Evolutionary conservation across 495 filamentous ascomycete species (phyloP).

Genomic region (Penicillium lividum): DNA sequence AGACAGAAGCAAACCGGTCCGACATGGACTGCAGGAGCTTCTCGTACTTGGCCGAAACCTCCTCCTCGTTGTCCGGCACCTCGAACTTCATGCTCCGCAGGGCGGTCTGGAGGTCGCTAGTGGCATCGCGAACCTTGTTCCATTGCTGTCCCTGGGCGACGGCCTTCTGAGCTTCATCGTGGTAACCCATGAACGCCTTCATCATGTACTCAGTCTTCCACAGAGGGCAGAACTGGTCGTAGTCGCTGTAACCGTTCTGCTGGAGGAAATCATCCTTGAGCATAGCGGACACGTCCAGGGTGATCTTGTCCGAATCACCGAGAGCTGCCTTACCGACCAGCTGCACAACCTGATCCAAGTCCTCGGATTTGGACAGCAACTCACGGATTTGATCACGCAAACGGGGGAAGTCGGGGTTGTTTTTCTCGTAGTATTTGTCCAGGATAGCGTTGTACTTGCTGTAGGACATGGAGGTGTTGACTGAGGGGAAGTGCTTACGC

Average conservation of each 20-base stretch:
- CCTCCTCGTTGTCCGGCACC: slow-evolving; percentile 74
- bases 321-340: slow-evolving; percentile 96
- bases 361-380: slow-evolving; percentile 90
- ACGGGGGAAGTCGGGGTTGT: slow-evolving; percentile 90
- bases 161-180: slow-evolving; percentile 96
- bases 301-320: slow-evolving; percentile 98
- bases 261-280: slow-evolving; percentile 99
- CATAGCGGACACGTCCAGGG: slow-evolving; percentile 84
- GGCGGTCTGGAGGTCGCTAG: slow-evolving; percentile 76
- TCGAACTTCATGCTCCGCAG: slow-evolving; percentile 96
- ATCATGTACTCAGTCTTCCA: slow-evolving; percentile 99
- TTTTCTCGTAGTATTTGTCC: slow-evolving; percentile 89
- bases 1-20: slow-evolving; percentile 92
- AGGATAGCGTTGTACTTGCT: slow-evolving; percentile 90
- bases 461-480: slow-evolving; percentile 95
- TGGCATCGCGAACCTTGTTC: slow-evolving; percentile 89
- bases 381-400: slow-evolving; percentile 91
- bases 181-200: slow-evolving; percentile 97
- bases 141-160: slow-evolving; percentile 86
- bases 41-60: slow-evolving; percentile 86
- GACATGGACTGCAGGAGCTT: slow-evolving; percentile 84
- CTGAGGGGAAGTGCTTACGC: slow-evolving; percentile 97
- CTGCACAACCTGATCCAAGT: slow-evolving; percentile 98
- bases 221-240: slow-evolving; percentile 97
- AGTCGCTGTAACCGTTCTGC: slow-evolving; percentile 98